A percentile compares a stretch with the other conserved stretches of the same genome.
Evolutionary conservation across 257 asterid species (phyloP).

Genomic region (Solanum lycopersicoides): DNA sequence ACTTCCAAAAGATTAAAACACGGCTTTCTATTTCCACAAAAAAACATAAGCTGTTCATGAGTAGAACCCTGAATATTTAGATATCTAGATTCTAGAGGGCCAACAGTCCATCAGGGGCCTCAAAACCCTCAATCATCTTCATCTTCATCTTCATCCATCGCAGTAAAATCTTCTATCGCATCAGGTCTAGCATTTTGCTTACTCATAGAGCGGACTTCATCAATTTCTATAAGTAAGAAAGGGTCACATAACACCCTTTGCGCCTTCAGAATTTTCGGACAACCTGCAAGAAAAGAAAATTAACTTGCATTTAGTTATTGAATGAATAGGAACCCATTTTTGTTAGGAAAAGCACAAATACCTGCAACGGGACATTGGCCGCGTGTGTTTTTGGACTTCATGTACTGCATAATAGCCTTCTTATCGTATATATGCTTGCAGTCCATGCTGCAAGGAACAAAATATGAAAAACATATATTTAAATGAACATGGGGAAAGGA

Average conservation of each 20-base stretch:
- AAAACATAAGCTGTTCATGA: not conserved
- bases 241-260: constrained; percentile 62
- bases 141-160: constrained; percentile 23
- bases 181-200: constrained; percentile 29
- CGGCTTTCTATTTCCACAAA: not conserved
- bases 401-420: constrained; percentile 40
- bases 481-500: not conserved
- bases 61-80: not conserved
- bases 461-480: not conserved
- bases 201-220: constrained; percentile 57
- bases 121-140: constrained; percentile 7
- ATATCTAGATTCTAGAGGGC: not conserved
- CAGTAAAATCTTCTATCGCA: constrained; percentile 75
- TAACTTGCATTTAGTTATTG: not conserved
- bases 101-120: not conserved
- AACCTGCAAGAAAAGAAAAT: constrained; percentile 40
- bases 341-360: not conserved
- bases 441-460: constrained; percentile 46
- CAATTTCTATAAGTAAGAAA: constrained; percentile 59
- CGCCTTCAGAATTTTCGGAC: constrained; percentile 45
- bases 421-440: constrained; percentile 94
- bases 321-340: not conserved
- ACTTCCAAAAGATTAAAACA: not conserved
- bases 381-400: constrained; percentile 24
- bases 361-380: constrained; percentile 83